phyloP scores from a whole-genome alignment of 2,329 filamentous ascomycete genomes.

The Paradendryphiella salina region DNA sequence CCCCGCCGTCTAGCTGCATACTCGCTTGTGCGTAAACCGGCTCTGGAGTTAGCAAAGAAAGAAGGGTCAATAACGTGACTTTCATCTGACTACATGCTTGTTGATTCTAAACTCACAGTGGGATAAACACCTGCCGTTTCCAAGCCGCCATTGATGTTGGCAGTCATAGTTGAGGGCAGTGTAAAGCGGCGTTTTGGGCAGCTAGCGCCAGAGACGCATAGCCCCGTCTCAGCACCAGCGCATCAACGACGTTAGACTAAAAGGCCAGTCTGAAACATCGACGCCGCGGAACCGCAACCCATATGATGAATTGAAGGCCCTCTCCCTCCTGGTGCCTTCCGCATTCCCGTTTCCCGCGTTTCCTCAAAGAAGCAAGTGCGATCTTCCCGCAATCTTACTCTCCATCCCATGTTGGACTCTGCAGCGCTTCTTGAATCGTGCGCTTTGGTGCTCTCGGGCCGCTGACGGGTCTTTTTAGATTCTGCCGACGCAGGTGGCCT shows the following conservation, averaged over 20 bases:
- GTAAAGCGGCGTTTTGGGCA: slow-evolving; percentile 1
- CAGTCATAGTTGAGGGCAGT: background rate
- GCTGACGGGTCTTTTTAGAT: background rate
- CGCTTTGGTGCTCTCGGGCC: slow-evolving; percentile 2
- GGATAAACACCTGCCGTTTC: background rate
- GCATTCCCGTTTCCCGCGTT: slow-evolving; percentile 1
- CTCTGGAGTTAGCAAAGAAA: background rate
- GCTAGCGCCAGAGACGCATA: slow-evolving; percentile 10
- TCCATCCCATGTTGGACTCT: slow-evolving; percentile 7
- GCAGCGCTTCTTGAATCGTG: slow-evolving; percentile 2
- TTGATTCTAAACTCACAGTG: background rate
- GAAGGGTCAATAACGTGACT: background rate
- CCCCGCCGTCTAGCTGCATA: slow-evolving; percentile 7
- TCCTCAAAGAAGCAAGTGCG: slow-evolving; percentile 13
- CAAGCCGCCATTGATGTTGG: background rate
- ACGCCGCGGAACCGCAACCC: slow-evolving; percentile 4
- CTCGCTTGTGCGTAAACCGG: background rate
- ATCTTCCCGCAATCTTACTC: slow-evolving; percentile 9
- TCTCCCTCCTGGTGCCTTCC: slow-evolving; percentile 3
- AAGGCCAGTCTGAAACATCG: slow-evolving; percentile 14
- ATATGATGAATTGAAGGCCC: slow-evolving; percentile 6
- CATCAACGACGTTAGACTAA: slow-evolving; percentile 11
- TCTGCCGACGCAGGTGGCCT: background rate
- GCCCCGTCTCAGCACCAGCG: slow-evolving; percentile 12
- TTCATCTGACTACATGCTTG: background rate